phyloP scores from a whole-genome alignment of 2,329 filamentous ascomycete species.

The Domatiomyces catenatus region DNA sequence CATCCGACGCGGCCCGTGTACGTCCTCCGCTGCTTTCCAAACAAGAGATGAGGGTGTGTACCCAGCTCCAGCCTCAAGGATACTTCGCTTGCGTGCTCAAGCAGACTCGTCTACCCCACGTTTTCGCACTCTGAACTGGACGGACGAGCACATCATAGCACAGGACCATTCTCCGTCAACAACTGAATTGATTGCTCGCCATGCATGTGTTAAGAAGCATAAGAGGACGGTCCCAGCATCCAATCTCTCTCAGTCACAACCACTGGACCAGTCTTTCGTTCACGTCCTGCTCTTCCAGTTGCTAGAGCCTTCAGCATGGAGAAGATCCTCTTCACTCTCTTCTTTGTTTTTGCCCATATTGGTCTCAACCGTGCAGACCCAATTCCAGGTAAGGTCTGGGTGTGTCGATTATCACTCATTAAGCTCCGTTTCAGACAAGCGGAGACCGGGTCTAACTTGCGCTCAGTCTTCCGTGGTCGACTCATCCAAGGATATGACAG shows the following conservation, averaged over 20 bases:
- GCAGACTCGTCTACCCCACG: background rate
- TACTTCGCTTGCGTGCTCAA: background rate
- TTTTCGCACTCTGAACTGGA: background rate
- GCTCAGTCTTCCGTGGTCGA: conserved; percentile 4
- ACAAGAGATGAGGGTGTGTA: background rate
- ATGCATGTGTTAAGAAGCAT: background rate
- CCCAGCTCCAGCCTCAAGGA: background rate
- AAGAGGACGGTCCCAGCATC: background rate
- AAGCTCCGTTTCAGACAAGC: background rate
- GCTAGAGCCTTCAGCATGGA: background rate
- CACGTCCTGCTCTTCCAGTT: background rate
- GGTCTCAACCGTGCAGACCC: background rate
- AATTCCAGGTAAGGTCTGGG: background rate
- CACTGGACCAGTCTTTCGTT: background rate
- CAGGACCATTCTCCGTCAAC: background rate
- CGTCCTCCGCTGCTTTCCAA: background rate
- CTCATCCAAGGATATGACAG: conserved; percentile 9
- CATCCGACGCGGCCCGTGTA: background rate
- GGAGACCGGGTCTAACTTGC: background rate
- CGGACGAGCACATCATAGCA: background rate
- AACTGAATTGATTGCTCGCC: background rate
- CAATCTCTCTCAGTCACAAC: background rate
- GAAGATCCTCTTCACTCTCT: background rate
- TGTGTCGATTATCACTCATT: background rate
- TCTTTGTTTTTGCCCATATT: background rate